Percentiles rank a stretch among this genome's conserved stretches.
These are phyloP conservation scores for Lunularia cruciata DNA, from an alignment of 225 moss, liverwort and hornwort genomes.

Conservation along the genomic window DNA sequence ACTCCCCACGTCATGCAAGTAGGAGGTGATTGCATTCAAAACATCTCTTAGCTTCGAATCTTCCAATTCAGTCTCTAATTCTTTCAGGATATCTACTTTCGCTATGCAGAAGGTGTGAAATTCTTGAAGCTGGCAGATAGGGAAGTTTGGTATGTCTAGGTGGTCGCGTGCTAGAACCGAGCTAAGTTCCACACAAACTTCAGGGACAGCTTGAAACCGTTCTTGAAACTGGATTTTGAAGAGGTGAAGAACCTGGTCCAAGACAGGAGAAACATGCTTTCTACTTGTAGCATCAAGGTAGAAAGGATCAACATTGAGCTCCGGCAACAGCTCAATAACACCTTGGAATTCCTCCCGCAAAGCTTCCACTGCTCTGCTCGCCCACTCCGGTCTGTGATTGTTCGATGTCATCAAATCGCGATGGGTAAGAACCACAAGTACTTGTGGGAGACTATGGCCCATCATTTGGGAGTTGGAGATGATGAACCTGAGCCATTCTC, in stretches of 20 bases:
- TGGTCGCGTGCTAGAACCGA: slow-evolving; percentile 3
- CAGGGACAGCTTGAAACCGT: neutral
- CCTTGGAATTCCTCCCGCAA: slow-evolving; percentile 18
- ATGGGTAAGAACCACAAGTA: slow-evolving; percentile 24
- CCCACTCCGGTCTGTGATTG: slow-evolving; percentile 24
- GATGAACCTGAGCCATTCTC: slow-evolving; percentile 23
- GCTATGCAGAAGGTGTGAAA: neutral
- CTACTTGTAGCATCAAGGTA: slow-evolving; percentile 1
- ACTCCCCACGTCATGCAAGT: slow-evolving; percentile 17
- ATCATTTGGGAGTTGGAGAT: slow-evolving; percentile 21
- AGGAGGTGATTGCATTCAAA: slow-evolving; percentile 5
- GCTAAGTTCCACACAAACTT: neutral
- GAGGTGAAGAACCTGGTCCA: neutral
- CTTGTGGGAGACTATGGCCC: slow-evolving; percentile 21
- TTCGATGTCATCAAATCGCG: slow-evolving; percentile 18
- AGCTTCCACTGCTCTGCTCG: slow-evolving; percentile 9
- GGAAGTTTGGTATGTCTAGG: slow-evolving; percentile 7
- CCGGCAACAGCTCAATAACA: neutral
- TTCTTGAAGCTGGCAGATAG: neutral
- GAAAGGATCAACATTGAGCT: neutral
- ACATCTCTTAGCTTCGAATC: neutral
- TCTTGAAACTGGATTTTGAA: neutral
- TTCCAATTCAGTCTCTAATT: neutral
- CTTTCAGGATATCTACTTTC: neutral
- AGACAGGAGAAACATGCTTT: slow-evolving; percentile 2